Percentiles rank a stretch among this genome's conserved stretches.
phyloP scores from a whole-genome alignment of 2,329 filamentous ascomycete species.

The Colletotrichum incanum region DNA sequence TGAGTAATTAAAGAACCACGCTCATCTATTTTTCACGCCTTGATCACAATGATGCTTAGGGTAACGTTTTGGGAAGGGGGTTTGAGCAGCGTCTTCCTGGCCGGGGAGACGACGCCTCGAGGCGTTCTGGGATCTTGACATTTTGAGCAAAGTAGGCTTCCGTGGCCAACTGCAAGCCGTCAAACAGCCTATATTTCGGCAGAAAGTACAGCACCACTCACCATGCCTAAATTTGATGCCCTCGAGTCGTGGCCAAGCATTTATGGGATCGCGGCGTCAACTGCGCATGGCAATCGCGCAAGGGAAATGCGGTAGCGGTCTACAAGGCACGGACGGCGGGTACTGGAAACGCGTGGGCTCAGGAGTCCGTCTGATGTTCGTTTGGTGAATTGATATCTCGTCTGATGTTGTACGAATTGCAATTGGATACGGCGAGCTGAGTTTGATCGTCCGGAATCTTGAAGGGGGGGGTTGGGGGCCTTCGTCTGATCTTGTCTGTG shows the following conservation, averaged over 20 bases:
- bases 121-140: neutral
- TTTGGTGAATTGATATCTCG: accelerated
- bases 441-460: constrained; percentile 7
- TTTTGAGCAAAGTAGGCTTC: neutral
- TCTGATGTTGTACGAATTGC: neutral
- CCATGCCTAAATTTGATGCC: neutral
- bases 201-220: neutral
- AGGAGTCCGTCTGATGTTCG: neutral
- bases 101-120: neutral
- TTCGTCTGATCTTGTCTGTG: neutral
- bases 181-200: too few relatives aligned
- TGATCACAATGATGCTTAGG: neutral
- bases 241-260: neutral
- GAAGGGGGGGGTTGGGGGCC: neutral
- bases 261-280: neutral
- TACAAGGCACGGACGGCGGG: neutral
- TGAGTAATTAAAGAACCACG: constrained; percentile 1
- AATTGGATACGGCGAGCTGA: neutral
- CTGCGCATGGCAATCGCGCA: too few relatives aligned
- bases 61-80: neutral
- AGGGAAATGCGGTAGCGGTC: neutral
- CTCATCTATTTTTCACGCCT: neutral
- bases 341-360: neutral
- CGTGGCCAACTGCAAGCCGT: too few relatives aligned
- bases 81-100: neutral